A percentile compares a stretch with the other conserved stretches of the same genome.
These are phyloP conservation scores for Pichia cactophila DNA, from an alignment of 1,139 yeast species.

Conservation along the genomic window DNA sequence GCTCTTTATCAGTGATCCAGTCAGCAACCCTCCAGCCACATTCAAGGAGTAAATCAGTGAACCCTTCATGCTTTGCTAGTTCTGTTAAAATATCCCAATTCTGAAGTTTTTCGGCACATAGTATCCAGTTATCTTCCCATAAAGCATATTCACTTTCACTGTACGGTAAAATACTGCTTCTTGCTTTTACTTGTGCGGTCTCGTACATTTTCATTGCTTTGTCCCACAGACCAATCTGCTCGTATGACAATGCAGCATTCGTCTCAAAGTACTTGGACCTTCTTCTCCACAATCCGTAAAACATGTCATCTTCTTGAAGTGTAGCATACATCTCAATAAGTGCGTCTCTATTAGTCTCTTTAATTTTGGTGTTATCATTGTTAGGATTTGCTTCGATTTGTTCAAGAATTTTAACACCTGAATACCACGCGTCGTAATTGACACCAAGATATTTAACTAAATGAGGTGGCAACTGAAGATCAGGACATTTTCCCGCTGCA, in stretches of 20 bases:
- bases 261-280: slow-evolving; percentile 92
- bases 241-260: slow-evolving; percentile 84
- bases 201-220: slow-evolving; percentile 92
- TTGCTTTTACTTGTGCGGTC: slow-evolving; percentile 94
- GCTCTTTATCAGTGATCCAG: slow-evolving; percentile 94
- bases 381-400: slow-evolving; percentile 45
- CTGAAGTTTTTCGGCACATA: slow-evolving; percentile 93
- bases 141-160: slow-evolving; percentile 91
- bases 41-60: slow-evolving; percentile 84
- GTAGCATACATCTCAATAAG: slow-evolving; percentile 81
- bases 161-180: slow-evolving; percentile 92
- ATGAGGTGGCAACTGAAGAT: slow-evolving; percentile 87
- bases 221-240: slow-evolving; percentile 93
- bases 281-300: slow-evolving; percentile 95
- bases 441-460: slow-evolving; percentile 82
- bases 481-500: slow-evolving; percentile 68
- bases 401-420: slow-evolving; percentile 76
- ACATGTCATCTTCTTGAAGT: slow-evolving; percentile 91
- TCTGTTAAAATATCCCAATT: slow-evolving; percentile 98
- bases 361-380: slow-evolving; percentile 59
- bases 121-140: slow-evolving; percentile 99
- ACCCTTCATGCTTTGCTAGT: slow-evolving; percentile 95
- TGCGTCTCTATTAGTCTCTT: slow-evolving; percentile 87
- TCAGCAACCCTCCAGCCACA: slow-evolving; percentile 99
- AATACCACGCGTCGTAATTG: slow-evolving; percentile 88